Conservation (phyloP, 208 protist species). For the Porcisia hertigi region DNA sequence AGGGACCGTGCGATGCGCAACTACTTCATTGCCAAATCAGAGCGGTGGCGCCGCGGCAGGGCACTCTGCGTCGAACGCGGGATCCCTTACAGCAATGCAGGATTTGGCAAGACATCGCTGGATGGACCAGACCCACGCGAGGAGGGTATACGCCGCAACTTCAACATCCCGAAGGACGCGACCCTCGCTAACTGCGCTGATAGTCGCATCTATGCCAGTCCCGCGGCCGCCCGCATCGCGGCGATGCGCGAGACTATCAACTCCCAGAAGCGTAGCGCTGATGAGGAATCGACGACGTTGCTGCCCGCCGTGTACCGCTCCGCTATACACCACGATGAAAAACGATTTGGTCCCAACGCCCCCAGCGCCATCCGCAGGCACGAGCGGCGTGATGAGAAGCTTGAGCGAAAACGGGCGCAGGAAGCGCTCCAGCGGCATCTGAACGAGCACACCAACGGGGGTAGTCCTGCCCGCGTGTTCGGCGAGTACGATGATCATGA, state of each 20-base stretch:
- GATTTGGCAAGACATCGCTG: conserved; percentile 60
- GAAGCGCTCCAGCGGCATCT: conserved; percentile 41
- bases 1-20: conserved; percentile 66
- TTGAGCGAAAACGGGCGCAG: conserved; percentile 53
- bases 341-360: conserved; percentile 79
- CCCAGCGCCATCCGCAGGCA: conserved; percentile 74
- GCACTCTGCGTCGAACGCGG: conserved; percentile 54
- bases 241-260: conserved; percentile 21
- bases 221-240: conserved; percentile 30
- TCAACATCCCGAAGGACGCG: conserved; percentile 42
- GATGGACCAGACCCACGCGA: conserved; percentile 54
- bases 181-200: conserved; percentile 22
- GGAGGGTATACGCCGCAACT: conserved; percentile 55
- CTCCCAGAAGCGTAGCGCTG: conserved; percentile 17
- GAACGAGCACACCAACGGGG: conserved; percentile 13
- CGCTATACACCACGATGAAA: conserved; percentile 61
- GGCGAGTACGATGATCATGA: conserved; percentile 17
- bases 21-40: conserved; percentile 46
- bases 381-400: conserved; percentile 81
- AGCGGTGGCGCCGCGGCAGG: conserved; percentile 65
- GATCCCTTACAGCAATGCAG: conserved; percentile 64
- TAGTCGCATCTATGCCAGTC: conserved; percentile 24
- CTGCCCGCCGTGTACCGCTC: conserved; percentile 77
- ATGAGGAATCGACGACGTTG: conserved; percentile 29
- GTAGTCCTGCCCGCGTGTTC: conserved; percentile 11